Evolutionary conservation across 225 moss, liverwort and hornwort species (phyloP).

Genomic region (Polytrichum formosum): DNA sequence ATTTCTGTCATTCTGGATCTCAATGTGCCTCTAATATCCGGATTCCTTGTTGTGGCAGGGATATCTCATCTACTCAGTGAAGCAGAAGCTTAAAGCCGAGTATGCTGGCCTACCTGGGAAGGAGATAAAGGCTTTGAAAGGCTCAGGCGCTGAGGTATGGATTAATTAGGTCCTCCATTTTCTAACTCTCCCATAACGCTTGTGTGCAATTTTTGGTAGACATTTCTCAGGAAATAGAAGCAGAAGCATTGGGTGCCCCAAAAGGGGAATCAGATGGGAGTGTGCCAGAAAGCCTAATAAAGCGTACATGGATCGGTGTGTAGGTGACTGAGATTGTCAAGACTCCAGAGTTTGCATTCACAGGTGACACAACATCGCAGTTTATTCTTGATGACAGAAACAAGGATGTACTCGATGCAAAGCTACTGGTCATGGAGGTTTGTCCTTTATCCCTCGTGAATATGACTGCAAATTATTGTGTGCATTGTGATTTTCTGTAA

Average conservation of each 20-base stretch:
- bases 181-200: no score
- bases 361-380: slow-evolving; percentile 84
- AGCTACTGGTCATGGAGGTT: slow-evolving; percentile 94
- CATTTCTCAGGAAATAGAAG: no score
- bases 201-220: no score
- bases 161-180: no score
- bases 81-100: slow-evolving; percentile 87
- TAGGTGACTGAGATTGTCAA: slow-evolving; percentile 63
- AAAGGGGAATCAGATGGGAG: no score
- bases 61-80: slow-evolving; percentile 80
- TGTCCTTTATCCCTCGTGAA: background rate
- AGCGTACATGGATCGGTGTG: background rate
- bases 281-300: no score
- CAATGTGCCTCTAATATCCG: background rate
- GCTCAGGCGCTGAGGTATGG: slow-evolving; percentile 64
- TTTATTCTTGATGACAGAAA: slow-evolving; percentile 82
- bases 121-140: slow-evolving; percentile 63
- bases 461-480: no score
- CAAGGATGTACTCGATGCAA: slow-evolving; percentile 71
- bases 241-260: no score
- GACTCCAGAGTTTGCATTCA: slow-evolving; percentile 86
- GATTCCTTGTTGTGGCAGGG: slow-evolving; percentile 49
- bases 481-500: no score
- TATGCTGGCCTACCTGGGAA: slow-evolving; percentile 52
- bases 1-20: background rate